Evolutionary conservation across 805 yeast species (phyloP), one percentile per base, ranked within the genome.

Genomic region (Lipomyces mesembrius): DNA sequence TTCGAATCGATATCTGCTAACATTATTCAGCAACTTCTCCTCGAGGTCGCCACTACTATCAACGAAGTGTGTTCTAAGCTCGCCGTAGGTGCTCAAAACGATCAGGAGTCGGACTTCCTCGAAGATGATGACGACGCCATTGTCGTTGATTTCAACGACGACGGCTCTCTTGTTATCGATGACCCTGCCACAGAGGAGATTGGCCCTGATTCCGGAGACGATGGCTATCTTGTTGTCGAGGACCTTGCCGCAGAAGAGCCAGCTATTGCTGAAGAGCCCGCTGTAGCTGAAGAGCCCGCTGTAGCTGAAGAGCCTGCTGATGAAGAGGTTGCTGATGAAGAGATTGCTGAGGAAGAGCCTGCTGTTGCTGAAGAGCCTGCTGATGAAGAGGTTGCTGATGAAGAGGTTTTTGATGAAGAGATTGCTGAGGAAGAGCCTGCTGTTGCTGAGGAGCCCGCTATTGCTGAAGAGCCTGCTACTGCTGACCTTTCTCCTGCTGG

Each of bases 261-360:
- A 1, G 20, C 9, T 37, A 63, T 8, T 4, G 60, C 14, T 1
- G 56, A 61, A 14, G 66, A 61, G 25, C 54, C 86, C 8, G 34
- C 53, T 8, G 27, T 20, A 0, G 37, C 39, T 14, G 61, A 64
- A 11, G 65, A 57, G 25, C 34, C 22, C 12, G 46, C 43, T n/a
- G 4, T 56, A 22, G 63, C 22, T 25, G 67, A 62, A 7, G 17
- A 12, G 12, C 43, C 43, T 37, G 12, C 43, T 12, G 43, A 4
- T 11, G 43, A 37, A 14, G 17, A 9, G 43, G 8, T 4, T 37
- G 17, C 43, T 12, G 43, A 12, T 22, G 66, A 27, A 4, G 65
- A 34, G 22, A 2, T 6, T 35, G 67, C 29, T 52, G 59, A 8
- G 8, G 32, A 60, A 54, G 67, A 39, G 20, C 54, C 86, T 1